Evolutionary conservation across 768 basidiomycete genomes (phyloP), one percentile per base, ranked within the genome.

Genomic region (Pleurotus tuber-regium): DNA sequence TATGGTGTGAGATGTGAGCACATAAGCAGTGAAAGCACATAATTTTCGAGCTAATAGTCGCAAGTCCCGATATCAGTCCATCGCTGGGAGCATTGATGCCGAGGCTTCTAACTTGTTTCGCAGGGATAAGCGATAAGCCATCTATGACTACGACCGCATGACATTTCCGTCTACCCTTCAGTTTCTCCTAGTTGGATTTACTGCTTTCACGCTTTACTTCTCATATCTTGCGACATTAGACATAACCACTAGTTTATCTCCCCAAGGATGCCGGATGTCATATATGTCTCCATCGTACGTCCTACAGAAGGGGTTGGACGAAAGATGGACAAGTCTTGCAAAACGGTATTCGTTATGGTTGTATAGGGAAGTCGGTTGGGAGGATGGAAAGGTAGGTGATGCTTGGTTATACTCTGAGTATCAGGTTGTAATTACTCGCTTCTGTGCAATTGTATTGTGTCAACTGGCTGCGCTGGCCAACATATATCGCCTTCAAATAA

Each of bases 231-330:
- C 82, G 18, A 71, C 65, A 35, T 64, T 66, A 14, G 72, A 80
- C 58, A 65, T 76, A n/a, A 66, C 70, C 21, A 60, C 69, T 33
- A 72, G 69, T 29, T 72, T 91, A 48, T 92, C 91, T 0, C 89
- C 89, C 4, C 89, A 92, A 76, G 91, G 90, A 80, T 98, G 94
- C 68, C 82, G 87, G 30, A 98, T 98, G 94, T 92, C 92, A 47
- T 94, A 83, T 77, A 97, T 96, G 94, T 89, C 83, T 2, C 95
- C 95, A 2, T 88, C 89, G 0, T 98, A 98, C 66, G 66, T 91
- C 14, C 75, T 83, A 28, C 85, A 96, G 57, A 62, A 76, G 6
- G 76, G 73, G 30, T 86, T 94, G 58, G 77, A 92, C 59, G 57
- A 69, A 12, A 70, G 79, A 2, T 87, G 88, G 84, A 86, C 87